Percentiles rank a stretch among this genome's conserved stretches.
These are phyloP conservation scores for Entophlyctis luteolus DNA, from an alignment of 192 early-diverging fungal species.

Conservation along the genomic window DNA sequence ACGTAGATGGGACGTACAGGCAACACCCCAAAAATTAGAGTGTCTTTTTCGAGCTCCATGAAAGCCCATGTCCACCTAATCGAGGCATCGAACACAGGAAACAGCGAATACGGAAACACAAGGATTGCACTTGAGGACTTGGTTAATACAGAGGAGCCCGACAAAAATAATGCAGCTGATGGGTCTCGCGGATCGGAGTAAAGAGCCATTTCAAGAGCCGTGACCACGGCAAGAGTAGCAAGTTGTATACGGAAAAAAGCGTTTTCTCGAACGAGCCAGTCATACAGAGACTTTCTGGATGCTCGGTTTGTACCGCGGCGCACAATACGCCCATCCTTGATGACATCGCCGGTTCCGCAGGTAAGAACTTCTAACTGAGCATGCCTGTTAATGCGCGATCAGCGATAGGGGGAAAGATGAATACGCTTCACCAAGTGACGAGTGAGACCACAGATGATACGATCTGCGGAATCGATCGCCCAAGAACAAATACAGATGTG, in stretches of 20 bases:
- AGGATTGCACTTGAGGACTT: background rate
- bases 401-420: too few species aligned
- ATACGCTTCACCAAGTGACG: slow-evolving; percentile 3
- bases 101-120: slow-evolving; percentile 22
- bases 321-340: slow-evolving; percentile 13
- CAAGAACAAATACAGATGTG: slow-evolving; percentile 6
- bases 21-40: slow-evolving; percentile 23
- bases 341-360: slow-evolving; percentile 11
- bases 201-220: background rate
- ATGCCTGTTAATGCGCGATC: too few species aligned
- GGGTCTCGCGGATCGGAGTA: slow-evolving; percentile 17
- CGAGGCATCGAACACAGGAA: slow-evolving; percentile 16
- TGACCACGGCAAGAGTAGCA: background rate
- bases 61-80: slow-evolving; percentile 24
- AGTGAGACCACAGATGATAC: background rate
- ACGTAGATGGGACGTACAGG: slow-evolving; percentile 22
- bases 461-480: slow-evolving; percentile 14
- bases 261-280: slow-evolving; percentile 12
- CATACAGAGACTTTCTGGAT: background rate
- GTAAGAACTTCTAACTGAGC: slow-evolving; percentile 11
- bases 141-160: background rate
- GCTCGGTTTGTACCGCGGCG: slow-evolving; percentile 2
- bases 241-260: slow-evolving; percentile 20
- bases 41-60: slow-evolving; percentile 16
- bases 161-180: background rate